Percentiles rank a stretch among this genome's conserved stretches.
phyloP scores from a whole-genome alignment of 805 yeast genomes.

The Pichia nakasei region DNA sequence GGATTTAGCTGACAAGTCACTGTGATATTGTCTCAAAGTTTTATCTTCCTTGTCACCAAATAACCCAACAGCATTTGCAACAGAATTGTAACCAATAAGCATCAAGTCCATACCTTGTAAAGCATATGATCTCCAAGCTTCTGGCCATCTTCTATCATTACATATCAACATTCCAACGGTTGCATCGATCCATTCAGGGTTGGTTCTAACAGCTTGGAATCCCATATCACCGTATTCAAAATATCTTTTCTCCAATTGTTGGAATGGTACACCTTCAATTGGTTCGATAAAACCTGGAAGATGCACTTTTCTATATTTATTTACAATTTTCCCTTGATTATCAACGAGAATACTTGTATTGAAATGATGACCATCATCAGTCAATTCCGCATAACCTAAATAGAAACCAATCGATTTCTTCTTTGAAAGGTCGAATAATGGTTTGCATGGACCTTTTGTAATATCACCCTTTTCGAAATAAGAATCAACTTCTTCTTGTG shows the following conservation, averaged over 20 bases:
- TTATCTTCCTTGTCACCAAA: constrained; percentile 27
- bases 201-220: constrained; percentile 26
- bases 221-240: constrained; percentile 31
- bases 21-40: constrained; percentile 25
- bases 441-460: constrained; percentile 19
- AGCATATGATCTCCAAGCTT: constrained; percentile 32
- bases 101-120: constrained; percentile 34
- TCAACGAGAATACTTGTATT: constrained; percentile 29
- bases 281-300: constrained; percentile 32
- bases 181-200: constrained; percentile 26
- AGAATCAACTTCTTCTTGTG: constrained; percentile 28
- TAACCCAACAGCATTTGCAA: constrained; percentile 27
- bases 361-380: constrained; percentile 30
- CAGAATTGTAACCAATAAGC: constrained; percentile 30
- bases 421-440: constrained; percentile 31
- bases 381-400: constrained; percentile 32
- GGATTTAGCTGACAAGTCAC: constrained; percentile 27
- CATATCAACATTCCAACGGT: constrained; percentile 32
- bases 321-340: constrained; percentile 23
- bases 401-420: constrained; percentile 23
- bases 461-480: constrained; percentile 32
- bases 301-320: constrained; percentile 31
- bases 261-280: constrained; percentile 23
- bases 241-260: constrained; percentile 32
- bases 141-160: constrained; percentile 36